phyloP scores from a whole-genome alignment of 2,329 filamentous ascomycete genomes.

The Graphilbum fragrans region DNA sequence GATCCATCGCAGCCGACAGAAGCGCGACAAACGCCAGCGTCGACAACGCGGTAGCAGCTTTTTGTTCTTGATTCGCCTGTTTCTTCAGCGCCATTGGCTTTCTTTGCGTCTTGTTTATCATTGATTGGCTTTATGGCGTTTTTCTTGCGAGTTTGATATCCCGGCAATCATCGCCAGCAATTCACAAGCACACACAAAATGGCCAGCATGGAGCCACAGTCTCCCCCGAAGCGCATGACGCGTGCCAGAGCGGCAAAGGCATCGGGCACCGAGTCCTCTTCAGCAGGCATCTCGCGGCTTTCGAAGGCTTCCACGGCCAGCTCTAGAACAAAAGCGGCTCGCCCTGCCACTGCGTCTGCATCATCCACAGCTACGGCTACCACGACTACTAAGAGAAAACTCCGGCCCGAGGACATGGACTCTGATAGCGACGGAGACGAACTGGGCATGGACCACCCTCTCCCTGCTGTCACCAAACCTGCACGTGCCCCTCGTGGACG shows the following conservation, averaged over 20 bases:
- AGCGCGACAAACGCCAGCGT: no score
- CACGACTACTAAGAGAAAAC: conserved; percentile 36
- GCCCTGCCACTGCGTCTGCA: conserved; percentile 21
- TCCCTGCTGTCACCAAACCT: conserved; percentile 13
- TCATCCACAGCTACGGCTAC: conserved; percentile 17
- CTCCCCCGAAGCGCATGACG: conserved; percentile 17
- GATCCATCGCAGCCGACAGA: no score
- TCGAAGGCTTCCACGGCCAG: conserved; percentile 24
- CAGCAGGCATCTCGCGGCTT: conserved; percentile 16
- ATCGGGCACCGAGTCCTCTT: conserved; percentile 13
- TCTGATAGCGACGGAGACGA: conserved; percentile 24
- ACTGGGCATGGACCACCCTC: conserved; percentile 11
- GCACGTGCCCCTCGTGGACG: conserved; percentile 32
- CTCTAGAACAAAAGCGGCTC: conserved; percentile 30
- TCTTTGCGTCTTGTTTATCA: no score
- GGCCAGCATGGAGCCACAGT: conserved; percentile 13
- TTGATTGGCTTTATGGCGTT: no score
- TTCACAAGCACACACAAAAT: neutral
- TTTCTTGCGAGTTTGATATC: no score
- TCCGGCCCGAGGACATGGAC: conserved; percentile 37
- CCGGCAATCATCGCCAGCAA: neutral
- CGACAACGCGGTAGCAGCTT: no score
- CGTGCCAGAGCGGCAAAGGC: conserved; percentile 29
- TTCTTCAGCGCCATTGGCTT: no score
- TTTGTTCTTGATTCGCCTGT: no score